These are phyloP conservation scores for Earliella scabrosa DNA, from an alignment of 1,284 basidiomycete genomes.

Conservation along the genomic window DNA sequence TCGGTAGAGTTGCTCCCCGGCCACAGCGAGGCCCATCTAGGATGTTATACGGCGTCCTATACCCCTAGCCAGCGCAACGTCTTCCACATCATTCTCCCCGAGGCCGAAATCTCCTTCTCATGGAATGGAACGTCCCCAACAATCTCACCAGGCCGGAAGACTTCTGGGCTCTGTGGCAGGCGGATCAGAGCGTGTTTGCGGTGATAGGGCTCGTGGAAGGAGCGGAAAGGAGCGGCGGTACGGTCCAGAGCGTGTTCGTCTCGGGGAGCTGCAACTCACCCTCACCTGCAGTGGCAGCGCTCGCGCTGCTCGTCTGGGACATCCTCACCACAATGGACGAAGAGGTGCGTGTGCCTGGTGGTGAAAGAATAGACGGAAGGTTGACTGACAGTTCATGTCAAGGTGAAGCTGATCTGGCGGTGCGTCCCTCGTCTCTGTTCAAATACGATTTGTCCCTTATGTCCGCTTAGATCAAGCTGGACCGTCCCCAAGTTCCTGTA, in stretches of 20 bases:
- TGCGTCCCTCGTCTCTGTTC: slow-evolving; percentile 12
- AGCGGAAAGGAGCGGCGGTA: slow-evolving; percentile 20
- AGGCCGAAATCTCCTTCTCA: background rate
- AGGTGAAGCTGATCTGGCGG: slow-evolving; percentile 28
- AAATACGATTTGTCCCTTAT: background rate
- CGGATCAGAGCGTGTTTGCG: slow-evolving; percentile 8
- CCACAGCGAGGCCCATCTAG: background rate
- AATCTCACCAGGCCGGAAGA: slow-evolving; percentile 2
- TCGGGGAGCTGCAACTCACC: background rate
- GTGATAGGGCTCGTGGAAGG: slow-evolving; percentile 16
- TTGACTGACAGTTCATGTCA: background rate
- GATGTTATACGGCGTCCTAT: background rate
- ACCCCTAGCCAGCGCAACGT: background rate
- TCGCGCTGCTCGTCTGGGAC: slow-evolving; percentile 45
- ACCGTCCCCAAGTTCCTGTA: slow-evolving; percentile 31
- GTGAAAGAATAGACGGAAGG: background rate
- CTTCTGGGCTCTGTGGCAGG: slow-evolving; percentile 5
- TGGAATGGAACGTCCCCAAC: slow-evolving; percentile 6
- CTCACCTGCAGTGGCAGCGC: slow-evolving; percentile 39
- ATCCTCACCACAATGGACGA: slow-evolving; percentile 44
- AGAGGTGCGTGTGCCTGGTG: slow-evolving; percentile 34
- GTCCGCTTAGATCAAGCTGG: slow-evolving; percentile 27
- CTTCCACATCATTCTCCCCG: background rate
- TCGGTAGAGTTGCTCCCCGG: background rate
- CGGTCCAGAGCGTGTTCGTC: background rate